Evolutionary conservation across 1,139 yeast genomes (phyloP).

Genomic region (Candida pseudoviswanathii): DNA sequence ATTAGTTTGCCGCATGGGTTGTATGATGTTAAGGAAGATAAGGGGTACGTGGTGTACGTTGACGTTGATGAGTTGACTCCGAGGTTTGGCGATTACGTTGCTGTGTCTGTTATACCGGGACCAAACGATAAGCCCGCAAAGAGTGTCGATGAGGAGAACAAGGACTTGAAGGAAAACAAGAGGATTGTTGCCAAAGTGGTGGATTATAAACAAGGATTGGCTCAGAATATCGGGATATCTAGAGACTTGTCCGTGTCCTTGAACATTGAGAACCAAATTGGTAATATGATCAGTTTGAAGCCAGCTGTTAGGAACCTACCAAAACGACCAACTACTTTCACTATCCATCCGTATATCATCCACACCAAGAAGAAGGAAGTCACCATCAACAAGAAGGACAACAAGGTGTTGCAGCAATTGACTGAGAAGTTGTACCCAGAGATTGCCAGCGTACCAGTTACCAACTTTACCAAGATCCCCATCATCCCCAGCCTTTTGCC

Average conservation of each 20-base stretch:
- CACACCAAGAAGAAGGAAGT: conserved; percentile 31
- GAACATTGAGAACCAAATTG: conserved; percentile 51
- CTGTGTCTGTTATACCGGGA: conserved; percentile 60
- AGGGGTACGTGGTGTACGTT: conserved; percentile 46
- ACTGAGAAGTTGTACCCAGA: conserved; percentile 16
- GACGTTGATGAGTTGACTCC: conserved; percentile 38
- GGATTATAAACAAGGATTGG: conserved; percentile 25
- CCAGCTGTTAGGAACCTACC: conserved; percentile 45
- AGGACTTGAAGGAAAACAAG: conserved; percentile 38
- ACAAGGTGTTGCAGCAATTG: conserved; percentile 21
- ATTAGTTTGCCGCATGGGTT: conserved; percentile 55
- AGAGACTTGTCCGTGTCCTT: conserved; percentile 59
- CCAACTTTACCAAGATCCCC: conserved; percentile 55
- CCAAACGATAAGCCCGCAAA: conserved; percentile 38
- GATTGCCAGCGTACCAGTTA: conserved; percentile 33
- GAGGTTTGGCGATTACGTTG: conserved; percentile 45
- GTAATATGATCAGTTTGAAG: conserved; percentile 57
- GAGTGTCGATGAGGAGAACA: conserved; percentile 13
- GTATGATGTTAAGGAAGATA: conserved; percentile 22
- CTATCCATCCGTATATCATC: conserved; percentile 60
- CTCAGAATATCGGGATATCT: conserved; percentile 61
- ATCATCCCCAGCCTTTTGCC: conserved; percentile 50
- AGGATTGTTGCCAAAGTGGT: conserved; percentile 59
- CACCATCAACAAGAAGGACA: conserved; percentile 24
- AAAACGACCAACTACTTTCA: conserved; percentile 44